Conservation (phyloP, 306 rosid genomes). For the Hylodesmum podocarpum region DNA sequence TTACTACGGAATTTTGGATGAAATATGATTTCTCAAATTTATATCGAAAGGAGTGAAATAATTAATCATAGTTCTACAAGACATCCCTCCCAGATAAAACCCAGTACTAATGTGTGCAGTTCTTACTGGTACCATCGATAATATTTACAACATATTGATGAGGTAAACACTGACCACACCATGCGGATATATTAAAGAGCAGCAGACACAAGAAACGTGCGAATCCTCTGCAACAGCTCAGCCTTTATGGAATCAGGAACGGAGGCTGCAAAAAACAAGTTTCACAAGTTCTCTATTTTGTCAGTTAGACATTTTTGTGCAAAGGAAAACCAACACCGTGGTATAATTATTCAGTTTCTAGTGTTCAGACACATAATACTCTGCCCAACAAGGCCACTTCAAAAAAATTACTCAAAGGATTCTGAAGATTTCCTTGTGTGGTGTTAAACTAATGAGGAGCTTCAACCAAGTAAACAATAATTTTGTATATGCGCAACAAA, state of each 20-base stretch:
- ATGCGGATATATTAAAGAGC: slow-evolving; percentile 41
- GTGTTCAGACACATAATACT: background rate
- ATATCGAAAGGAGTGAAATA: background rate
- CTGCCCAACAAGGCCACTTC: background rate
- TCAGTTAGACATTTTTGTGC: background rate
- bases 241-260: slow-evolving; percentile 86
- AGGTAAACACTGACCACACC: slow-evolving; percentile 7
- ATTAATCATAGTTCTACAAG: slow-evolving; percentile 7
- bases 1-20: background rate
- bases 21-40: slow-evolving; percentile 8
- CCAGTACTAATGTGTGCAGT: background rate
- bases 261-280: slow-evolving; percentile 55
- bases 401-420: background rate
- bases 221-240: slow-evolving; percentile 83
- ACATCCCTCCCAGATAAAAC: slow-evolving; percentile 4
- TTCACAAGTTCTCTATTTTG: background rate
- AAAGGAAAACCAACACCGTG: background rate
- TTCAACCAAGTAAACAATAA: background rate
- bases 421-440: background rate
- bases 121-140: background rate
- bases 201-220: slow-evolving; percentile 63
- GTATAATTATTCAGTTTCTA: background rate
- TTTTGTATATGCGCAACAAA: background rate
- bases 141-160: slow-evolving; percentile 24
- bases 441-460: background rate